Evolutionary conservation across 305 asterid species (phyloP).

Genomic region (Fraxinus xanthoxyloides): DNA sequence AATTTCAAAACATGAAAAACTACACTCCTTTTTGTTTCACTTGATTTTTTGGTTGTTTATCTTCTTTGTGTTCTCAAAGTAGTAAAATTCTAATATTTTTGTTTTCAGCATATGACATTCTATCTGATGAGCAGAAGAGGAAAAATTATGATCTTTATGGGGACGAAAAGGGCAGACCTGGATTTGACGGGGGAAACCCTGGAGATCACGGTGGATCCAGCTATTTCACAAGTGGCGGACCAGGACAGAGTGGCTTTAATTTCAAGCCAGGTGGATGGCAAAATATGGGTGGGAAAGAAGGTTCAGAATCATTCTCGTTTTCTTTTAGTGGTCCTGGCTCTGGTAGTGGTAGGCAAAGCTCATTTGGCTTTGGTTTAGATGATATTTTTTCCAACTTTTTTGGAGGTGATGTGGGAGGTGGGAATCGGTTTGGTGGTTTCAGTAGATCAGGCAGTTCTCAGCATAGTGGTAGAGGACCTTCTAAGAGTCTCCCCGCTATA

Average conservation of each 20-base stretch:
- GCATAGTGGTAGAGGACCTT: conserved; percentile 37
- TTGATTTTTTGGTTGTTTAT: not conserved
- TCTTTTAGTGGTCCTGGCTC: conserved; percentile 80
- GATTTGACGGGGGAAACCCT: conserved; percentile 58
- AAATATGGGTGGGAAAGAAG: conserved; percentile 69
- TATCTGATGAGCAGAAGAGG: conserved; percentile 88
- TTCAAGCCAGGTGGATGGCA: conserved; percentile 79
- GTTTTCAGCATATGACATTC: conserved; percentile 76
- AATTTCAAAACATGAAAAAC: too few relatives aligned
- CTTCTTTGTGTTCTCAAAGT: not conserved
- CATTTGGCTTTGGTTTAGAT: conserved; percentile 64
- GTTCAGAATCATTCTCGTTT: conserved; percentile 76
- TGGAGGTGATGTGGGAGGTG: conserved; percentile 69
- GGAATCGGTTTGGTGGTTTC: conserved; percentile 66
- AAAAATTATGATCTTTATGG: conserved; percentile 90
- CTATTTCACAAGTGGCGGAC: conserved; percentile 66
- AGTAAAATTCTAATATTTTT: not conserved
- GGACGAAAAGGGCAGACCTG: conserved; percentile 74
- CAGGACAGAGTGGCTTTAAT: conserved; percentile 74
- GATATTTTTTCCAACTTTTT: conserved; percentile 74
- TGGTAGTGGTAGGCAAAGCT: conserved; percentile 32
- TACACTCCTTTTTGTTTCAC: not conserved
- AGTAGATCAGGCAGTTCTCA: conserved; percentile 61
- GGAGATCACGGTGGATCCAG: conserved; percentile 61
- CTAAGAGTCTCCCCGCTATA: conserved; percentile 51